Conservation (phyloP, 2,329 filamentous ascomycete species). For the Cryoendolithus antarcticus region DNA sequence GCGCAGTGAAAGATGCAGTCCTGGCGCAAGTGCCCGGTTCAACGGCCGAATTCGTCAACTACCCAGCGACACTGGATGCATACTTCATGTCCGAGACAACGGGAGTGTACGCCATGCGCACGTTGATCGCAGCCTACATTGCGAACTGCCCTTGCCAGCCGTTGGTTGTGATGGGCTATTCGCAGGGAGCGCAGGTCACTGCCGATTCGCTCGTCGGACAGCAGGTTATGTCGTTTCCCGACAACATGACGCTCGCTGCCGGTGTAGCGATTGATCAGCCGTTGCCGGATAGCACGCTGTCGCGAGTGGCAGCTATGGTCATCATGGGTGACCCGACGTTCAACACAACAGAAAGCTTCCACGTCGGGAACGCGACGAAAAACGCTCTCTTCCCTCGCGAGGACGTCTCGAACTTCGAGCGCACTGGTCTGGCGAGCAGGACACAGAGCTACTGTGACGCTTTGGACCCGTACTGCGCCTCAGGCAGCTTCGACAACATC, state of each 20-base stretch:
- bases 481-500: slow-evolving; percentile 1
- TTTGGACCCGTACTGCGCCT: slow-evolving; percentile 10
- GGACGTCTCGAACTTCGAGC: slow-evolving; percentile 3
- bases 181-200: slow-evolving; percentile 13
- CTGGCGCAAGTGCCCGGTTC: slow-evolving; percentile 5
- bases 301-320: slow-evolving; percentile 7
- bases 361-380: slow-evolving; percentile 11
- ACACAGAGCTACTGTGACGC: slow-evolving; percentile 10
- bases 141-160: slow-evolving; percentile 8
- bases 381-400: slow-evolving; percentile 10
- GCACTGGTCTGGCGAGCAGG: slow-evolving; percentile 3
- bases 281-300: slow-evolving; percentile 4
- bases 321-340: slow-evolving; percentile 11
- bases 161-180: slow-evolving; percentile 12
- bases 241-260: slow-evolving; percentile 3
- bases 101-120: slow-evolving; percentile 8
- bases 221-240: slow-evolving; percentile 6
- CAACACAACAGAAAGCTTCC: slow-evolving; percentile 7
- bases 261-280: slow-evolving; percentile 3
- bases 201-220: slow-evolving; percentile 10
- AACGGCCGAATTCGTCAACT: slow-evolving; percentile 9
- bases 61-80: slow-evolving; percentile 10
- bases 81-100: slow-evolving; percentile 11
- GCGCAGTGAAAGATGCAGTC: slow-evolving; percentile 8
- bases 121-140: slow-evolving; percentile 7